Evolutionary conservation across 2,329 filamentous ascomycete genomes (phyloP).

Genomic region (Beauveria caledonica): DNA sequence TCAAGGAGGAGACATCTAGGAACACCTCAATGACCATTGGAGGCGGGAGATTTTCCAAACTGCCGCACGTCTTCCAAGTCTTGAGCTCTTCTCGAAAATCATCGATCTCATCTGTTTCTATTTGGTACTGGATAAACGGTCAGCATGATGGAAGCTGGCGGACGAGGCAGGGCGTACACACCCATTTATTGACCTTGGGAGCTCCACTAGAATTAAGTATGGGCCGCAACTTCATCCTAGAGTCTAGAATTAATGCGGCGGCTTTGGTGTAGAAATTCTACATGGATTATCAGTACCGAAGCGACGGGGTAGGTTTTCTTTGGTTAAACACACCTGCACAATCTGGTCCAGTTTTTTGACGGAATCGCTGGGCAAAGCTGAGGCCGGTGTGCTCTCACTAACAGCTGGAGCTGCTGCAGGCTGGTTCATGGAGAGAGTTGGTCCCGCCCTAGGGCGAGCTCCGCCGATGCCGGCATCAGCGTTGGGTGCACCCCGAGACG

Average conservation of each 20-base stretch:
- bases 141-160: slow-evolving; percentile 7
- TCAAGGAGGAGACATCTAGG: slow-evolving; percentile 70
- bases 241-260: slow-evolving; percentile 73
- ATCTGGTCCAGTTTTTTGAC: slow-evolving; percentile 85
- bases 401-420: slow-evolving; percentile 37
- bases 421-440: slow-evolving; percentile 35
- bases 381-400: slow-evolving; percentile 33
- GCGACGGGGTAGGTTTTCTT: not conserved
- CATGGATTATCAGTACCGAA: not conserved
- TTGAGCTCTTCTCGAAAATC: slow-evolving; percentile 73
- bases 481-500: slow-evolving; percentile 29
- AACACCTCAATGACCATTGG: slow-evolving; percentile 87
- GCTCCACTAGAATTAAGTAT: slow-evolving; percentile 31
- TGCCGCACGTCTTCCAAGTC: slow-evolving; percentile 73
- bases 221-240: slow-evolving; percentile 62
- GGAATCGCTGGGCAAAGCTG: slow-evolving; percentile 54
- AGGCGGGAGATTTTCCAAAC: slow-evolving; percentile 67
- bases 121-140: slow-evolving; percentile 64
- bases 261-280: slow-evolving; percentile 91
- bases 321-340: slow-evolving; percentile 56
- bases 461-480: slow-evolving; percentile 20
- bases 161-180: slow-evolving; percentile 35
- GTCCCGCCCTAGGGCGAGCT: slow-evolving; percentile 33
- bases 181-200: slow-evolving; percentile 77
- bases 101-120: slow-evolving; percentile 88